Conservation (phyloP, 495 filamentous ascomycete genomes). For the Hypoxylon fragiforme region DNA sequence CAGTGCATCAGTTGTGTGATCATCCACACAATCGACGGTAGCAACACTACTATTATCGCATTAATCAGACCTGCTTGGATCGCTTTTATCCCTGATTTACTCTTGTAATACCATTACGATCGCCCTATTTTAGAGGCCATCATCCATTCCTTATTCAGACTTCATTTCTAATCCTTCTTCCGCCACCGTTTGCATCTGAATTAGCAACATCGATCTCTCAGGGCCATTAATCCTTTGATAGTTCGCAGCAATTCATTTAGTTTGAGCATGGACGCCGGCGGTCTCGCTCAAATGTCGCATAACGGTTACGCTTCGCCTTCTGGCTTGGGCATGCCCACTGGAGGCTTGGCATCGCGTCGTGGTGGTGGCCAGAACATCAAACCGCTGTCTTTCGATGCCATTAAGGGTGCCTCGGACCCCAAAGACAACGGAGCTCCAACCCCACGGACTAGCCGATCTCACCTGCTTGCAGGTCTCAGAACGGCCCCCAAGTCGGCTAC, state of each 20-base stretch:
- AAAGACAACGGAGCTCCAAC: slow-evolving; percentile 65
- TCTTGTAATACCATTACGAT: slow-evolving; percentile 38
- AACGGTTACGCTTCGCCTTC: slow-evolving; percentile 70
- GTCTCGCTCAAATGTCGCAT: slow-evolving; percentile 99
- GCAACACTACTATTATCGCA: slow-evolving; percentile 20
- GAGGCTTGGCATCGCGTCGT: slow-evolving; percentile 78
- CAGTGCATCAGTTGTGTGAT: slow-evolving; percentile 15
- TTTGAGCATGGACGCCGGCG: slow-evolving; percentile 95
- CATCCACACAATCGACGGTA: slow-evolving; percentile 7
- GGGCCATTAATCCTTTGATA: slow-evolving; percentile 26
- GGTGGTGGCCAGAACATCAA: slow-evolving; percentile 78
- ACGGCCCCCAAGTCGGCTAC: slow-evolving; percentile 88
- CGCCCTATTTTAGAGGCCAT: slow-evolving; percentile 35
- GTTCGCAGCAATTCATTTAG: slow-evolving; percentile 24
- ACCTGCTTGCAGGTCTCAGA: slow-evolving; percentile 88
- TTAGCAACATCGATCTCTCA: slow-evolving; percentile 18
- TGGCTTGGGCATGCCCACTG: slow-evolving; percentile 72
- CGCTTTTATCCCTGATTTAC: slow-evolving; percentile 26
- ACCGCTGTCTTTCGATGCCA: slow-evolving; percentile 74
- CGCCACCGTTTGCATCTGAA: slow-evolving; percentile 8
- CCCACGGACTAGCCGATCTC: slow-evolving; percentile 90
- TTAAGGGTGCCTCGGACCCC: slow-evolving; percentile 50
- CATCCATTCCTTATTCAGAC: slow-evolving; percentile 40
- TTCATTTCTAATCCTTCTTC: slow-evolving; percentile 37
- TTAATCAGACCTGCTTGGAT: slow-evolving; percentile 34